Evolutionary conservation across 208 protist genomes (phyloP).

Genomic region (Crithidia mellificae): DNA sequence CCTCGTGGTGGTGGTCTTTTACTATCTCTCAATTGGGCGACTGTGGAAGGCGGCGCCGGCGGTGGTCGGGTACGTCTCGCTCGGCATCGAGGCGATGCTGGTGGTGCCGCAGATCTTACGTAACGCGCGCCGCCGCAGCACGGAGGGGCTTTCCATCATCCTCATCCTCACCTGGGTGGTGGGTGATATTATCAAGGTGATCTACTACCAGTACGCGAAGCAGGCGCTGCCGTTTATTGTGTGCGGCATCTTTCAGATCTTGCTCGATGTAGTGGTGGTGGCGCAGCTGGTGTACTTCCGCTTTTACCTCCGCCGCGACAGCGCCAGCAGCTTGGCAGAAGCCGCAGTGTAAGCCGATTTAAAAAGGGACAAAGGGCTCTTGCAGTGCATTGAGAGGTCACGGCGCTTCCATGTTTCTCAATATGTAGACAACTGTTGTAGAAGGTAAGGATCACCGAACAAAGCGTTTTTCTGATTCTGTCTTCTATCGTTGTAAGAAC

Average conservation of each 20-base stretch:
- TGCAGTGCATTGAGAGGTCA: too few relatives aligned
- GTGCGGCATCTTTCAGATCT: slow-evolving; percentile 64
- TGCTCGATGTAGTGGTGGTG: slow-evolving; percentile 65
- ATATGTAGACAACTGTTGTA: too few relatives aligned
- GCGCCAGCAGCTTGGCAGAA: not conserved
- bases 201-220: slow-evolving; percentile 62
- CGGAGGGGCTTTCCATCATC: slow-evolving; percentile 58
- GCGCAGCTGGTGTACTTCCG: slow-evolving; percentile 59
- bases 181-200: slow-evolving; percentile 72
- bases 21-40: slow-evolving; percentile 32
- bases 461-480: too few relatives aligned
- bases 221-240: slow-evolving; percentile 76
- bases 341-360: too few relatives aligned
- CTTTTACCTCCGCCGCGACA: slow-evolving; percentile 4
- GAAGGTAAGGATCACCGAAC: too few relatives aligned
- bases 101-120: slow-evolving; percentile 79
- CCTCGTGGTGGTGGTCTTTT: slow-evolving; percentile 36
- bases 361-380: too few relatives aligned
- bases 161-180: slow-evolving; percentile 71
- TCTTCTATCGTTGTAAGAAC: too few relatives aligned
- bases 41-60: slow-evolving; percentile 9
- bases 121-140: slow-evolving; percentile 65
- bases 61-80: slow-evolving; percentile 67
- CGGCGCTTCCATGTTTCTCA: too few relatives aligned
- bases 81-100: slow-evolving; percentile 68